Evolutionary conservation across 495 filamentous ascomycete species (phyloP), one percentile per base, ranked within the genome.

Genomic region (Bacidia rubella): DNA sequence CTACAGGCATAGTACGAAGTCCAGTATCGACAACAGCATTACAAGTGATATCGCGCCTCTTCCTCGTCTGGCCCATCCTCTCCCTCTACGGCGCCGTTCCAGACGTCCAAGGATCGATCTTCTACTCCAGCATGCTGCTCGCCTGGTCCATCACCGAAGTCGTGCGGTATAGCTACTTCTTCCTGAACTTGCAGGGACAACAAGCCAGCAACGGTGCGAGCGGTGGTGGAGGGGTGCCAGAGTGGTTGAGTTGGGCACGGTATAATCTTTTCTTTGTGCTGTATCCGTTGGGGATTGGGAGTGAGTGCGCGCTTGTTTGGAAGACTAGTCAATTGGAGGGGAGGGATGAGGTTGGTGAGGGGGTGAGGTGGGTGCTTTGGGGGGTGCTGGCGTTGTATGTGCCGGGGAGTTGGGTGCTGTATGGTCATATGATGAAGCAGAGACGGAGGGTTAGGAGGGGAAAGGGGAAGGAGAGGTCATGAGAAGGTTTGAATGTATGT

Each of bases 211-310:
- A n/a, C n/a, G n/a, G n/a, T n/a, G n/a, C n/a, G n/a, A n/a, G n/a
- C n/a, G 7, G 29, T 35, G 78, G 77, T 25, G 61, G 68, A 17
- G 65, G 53, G 1, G 76, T 82, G 15, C 88, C 88, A 0, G 61
- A 50, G 0, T 75, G 68, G 63, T 75, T 90, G 65, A 77, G 77
- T 53, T 95, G 90, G 90, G 70, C 93, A 70, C 72, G 87, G 64
- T 98, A 98, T 63, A 95, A 93, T 67, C 83, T 83, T 4, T 98
- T 98, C 70, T 86, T 83, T 61, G 68, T 96, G 21, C 76, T 98
- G 19, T 98, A 98, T 63, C 92, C 93, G 2, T 60, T 96, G 48
- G 92, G 92, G 11, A 95, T 96, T 55, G 71, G 72, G 11, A 89
- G 85, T 65, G 92, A 98, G 75, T 82, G 81, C 40, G 79, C 74